Evolutionary conservation across 2,329 filamentous ascomycete genomes (phyloP), one percentile per base, ranked within the genome.

Genomic region (Leptographium procerum): DNA sequence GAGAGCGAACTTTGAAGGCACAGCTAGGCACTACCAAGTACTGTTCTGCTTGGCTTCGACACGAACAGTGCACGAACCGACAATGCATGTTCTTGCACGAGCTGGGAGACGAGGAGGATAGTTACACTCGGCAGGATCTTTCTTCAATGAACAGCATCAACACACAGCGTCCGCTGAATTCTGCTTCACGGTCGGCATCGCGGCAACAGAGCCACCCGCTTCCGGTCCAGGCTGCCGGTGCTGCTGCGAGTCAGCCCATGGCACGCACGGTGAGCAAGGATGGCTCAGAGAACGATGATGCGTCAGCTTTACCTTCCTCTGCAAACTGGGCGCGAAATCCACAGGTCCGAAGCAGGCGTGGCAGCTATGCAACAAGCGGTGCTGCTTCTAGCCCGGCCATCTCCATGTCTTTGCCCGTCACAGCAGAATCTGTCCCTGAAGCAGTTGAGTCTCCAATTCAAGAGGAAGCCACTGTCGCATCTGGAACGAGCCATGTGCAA

Each of bases 21-120:
- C 85, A 84, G 67, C 73, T 85, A 57, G 94, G 94, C 28, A 99
- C 94, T 0, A 99, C 94, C 5, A 99, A 99, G 70, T 99, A 99
- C 72, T 99, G 94, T 71, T 99, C 94, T 0, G 92, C 94, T 4
- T 99, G 95, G 77, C 79, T 99, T 22, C 88, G 95, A 59, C 91
- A 95, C 64, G 94, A 99, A 71, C 87, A 86, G 64, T 99, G 94
- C 72, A 91, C 89, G 59, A 99, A 99, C 68, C 85, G 91, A 56
- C 92, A 94, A 62, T 99, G 94, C 76, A 99, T 96, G 83, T 99
- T 99, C 71, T 74, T 99, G 55, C 94, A 99, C 68, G 95, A 99
- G 72, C 88, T 94, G 45, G 95, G 94, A n/a, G 94, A 99, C 68
- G 94, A 96, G 66, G 92, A 94, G 64, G 92, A 97, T 68, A 96